Base-by-base conservation (phyloP, 805 yeast genomes). In the Groenewaldozyma tartarivorans region DNA sequence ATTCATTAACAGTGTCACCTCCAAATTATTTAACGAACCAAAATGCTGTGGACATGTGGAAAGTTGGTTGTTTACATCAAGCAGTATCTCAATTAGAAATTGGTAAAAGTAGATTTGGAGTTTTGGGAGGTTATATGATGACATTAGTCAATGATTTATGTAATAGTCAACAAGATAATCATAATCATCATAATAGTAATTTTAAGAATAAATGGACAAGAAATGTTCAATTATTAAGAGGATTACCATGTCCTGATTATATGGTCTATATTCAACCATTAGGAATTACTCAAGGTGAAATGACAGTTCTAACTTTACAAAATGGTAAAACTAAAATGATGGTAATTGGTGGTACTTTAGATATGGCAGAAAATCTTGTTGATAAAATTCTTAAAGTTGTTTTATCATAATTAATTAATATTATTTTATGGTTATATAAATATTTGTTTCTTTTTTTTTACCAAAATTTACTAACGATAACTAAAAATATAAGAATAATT, bases 401-500 rank as follows among this genome's bases (percentile, higher is more conserved):
- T 7, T 16, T 37, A 26, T 33, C 24, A 13, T 21, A 24, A 31
- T 16, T 16, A 11, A 31, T 31, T n/a, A 31, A 7, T 11, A n/a
- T 31, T 31, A 31, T 16, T 7, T 31, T n/a, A n/a, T n/a, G 18
- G 16, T 22, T 22, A 7, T 35, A 35, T 13, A 17, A 15, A 9
- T 31, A 16, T 16, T 6, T 13, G n/a, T 31, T 11, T 31, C 7
- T 13, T 31, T 16, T 31, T 7, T 31, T 37, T 49, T 59, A 81
- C 68, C 76, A 72, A 59, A 86, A 82, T 62, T 90, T 90, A 57
- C 86, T 79, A 38, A 84, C 83, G 41, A 90, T 66, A 4, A 87
- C 96, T 48, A 90, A 67, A 48, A 90, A 64, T 36, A 90, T 90
- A 53, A 90, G 69, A 40, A 90, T 54, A 4, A 90, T 77, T 54